These are phyloP conservation scores for Ilex paraguariensis DNA, from an alignment of 305 asterid genomes.

Conservation along the genomic window DNA sequence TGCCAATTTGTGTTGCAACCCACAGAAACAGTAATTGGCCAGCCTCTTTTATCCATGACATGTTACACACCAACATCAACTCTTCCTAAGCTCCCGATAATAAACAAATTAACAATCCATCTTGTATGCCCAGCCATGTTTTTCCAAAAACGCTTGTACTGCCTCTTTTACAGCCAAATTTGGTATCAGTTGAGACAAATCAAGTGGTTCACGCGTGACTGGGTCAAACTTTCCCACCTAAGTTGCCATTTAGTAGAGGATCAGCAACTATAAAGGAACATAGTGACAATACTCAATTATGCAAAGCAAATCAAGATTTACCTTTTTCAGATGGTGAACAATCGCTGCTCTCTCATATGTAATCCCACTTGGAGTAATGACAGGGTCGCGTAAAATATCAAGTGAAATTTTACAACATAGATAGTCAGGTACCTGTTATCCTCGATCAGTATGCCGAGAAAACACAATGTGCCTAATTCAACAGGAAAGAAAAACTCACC, in stretches of 20 bases:
- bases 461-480: too few relatives aligned
- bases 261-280: background rate
- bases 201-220: slow-evolving; percentile 61
- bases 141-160: slow-evolving; percentile 58
- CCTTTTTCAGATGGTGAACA: slow-evolving; percentile 75
- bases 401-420: slow-evolving; percentile 80
- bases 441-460: slow-evolving; percentile 12
- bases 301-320: slow-evolving; percentile 15
- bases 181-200: slow-evolving; percentile 58
- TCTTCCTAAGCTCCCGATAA: too few relatives aligned
- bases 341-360: slow-evolving; percentile 91
- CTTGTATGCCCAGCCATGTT: slow-evolving; percentile 86
- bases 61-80: too few relatives aligned
- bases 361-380: slow-evolving; percentile 83
- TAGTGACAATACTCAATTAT: background rate
- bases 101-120: slow-evolving; percentile 25
- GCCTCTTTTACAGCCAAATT: slow-evolving; percentile 92
- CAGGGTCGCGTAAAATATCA: slow-evolving; percentile 88
- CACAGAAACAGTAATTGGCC: background rate
- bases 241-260: slow-evolving; percentile 9
- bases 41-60: too few relatives aligned
- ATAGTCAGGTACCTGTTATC: slow-evolving; percentile 78
- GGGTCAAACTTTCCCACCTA: slow-evolving; percentile 94
- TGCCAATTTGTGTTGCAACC: too few relatives aligned
- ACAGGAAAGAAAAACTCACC: slow-evolving; percentile 23